These are phyloP conservation scores for Verticillium nubilum DNA, from an alignment of 2,329 filamentous ascomycete species.

Conservation along the genomic window DNA sequence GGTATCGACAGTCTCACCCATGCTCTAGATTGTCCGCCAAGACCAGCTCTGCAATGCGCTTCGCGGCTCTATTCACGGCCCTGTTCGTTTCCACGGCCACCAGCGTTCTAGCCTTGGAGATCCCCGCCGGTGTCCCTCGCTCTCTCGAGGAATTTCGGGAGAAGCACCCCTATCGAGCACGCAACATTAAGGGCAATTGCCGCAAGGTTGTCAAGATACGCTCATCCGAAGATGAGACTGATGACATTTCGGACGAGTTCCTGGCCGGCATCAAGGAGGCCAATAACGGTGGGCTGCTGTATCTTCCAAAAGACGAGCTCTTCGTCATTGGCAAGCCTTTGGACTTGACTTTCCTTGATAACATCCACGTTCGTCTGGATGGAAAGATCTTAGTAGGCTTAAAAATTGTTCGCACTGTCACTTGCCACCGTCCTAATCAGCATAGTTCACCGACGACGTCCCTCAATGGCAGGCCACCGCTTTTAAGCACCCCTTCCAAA, in stretches of 20 bases:
- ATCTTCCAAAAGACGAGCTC: conserved; percentile 46
- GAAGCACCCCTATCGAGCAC: conserved; percentile 46
- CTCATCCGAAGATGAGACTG: conserved; percentile 35
- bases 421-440: too few species aligned
- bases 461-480: conserved; percentile 36
- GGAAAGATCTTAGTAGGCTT: conserved; percentile 6
- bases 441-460: conserved; percentile 34
- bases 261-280: conserved; percentile 32
- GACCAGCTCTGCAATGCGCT: too few species aligned
- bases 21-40: too few species aligned
- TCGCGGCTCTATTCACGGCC: conserved; percentile 9
- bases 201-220: conserved; percentile 8
- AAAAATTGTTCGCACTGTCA: too few species aligned
- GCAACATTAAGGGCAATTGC: neutral
- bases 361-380: conserved; percentile 50
- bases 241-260: conserved; percentile 27
- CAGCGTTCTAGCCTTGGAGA: conserved; percentile 6
- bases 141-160: conserved; percentile 16
- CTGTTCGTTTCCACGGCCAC: conserved; percentile 11
- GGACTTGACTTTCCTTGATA: conserved; percentile 55
- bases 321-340: conserved; percentile 59
- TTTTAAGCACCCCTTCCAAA: conserved; percentile 35
- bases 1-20: too few species aligned
- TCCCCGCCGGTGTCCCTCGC: conserved; percentile 16
- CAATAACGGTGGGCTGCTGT: conserved; percentile 54